Evolutionary conservation across 768 basidiomycete species (phyloP).

Genomic region (Amyloporia xantha): DNA sequence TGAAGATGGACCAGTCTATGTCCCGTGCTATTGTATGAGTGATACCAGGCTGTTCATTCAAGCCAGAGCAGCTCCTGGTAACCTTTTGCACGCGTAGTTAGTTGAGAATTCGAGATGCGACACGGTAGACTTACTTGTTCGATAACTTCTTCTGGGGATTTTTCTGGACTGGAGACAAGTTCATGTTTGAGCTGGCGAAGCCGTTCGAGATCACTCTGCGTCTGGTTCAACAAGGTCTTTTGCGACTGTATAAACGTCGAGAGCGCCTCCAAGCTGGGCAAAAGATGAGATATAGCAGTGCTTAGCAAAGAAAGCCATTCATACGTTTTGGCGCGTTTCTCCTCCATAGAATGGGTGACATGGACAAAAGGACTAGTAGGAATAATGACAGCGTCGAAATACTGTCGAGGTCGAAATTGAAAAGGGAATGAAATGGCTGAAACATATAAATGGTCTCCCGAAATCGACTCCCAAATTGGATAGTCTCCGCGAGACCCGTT

Average conservation of each 20-base stretch:
- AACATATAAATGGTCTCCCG: neutral
- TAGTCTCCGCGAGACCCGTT: too few relatives aligned
- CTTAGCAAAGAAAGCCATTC: too few relatives aligned
- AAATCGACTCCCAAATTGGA: too few relatives aligned
- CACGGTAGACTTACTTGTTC: neutral
- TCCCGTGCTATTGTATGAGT: slow-evolving; percentile 38
- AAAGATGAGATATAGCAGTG: neutral
- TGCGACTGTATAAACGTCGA: slow-evolving; percentile 59
- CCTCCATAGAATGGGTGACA: slow-evolving; percentile 19
- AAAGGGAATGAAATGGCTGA: neutral
- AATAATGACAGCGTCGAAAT: neutral
- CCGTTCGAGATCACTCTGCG: slow-evolving; percentile 55
- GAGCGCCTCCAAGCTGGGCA: slow-evolving; percentile 54
- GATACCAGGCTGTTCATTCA: slow-evolving; percentile 42
- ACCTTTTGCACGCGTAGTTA: slow-evolving; percentile 1
- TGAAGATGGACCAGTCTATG: slow-evolving; percentile 60
- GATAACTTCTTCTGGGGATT: neutral
- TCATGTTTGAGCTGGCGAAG: slow-evolving; percentile 41
- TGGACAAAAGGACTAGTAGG: slow-evolving; percentile 8
- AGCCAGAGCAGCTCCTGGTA: slow-evolving; percentile 30
- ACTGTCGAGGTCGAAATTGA: neutral
- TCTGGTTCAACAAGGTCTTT: slow-evolving; percentile 48
- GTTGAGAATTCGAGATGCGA: neutral
- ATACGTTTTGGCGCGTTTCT: slow-evolving; percentile 22
- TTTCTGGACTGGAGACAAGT: slow-evolving; percentile 28